Evolutionary conservation across 2,329 filamentous ascomycete species (phyloP).

Genomic region (Tolypocladium ovalisporum): DNA sequence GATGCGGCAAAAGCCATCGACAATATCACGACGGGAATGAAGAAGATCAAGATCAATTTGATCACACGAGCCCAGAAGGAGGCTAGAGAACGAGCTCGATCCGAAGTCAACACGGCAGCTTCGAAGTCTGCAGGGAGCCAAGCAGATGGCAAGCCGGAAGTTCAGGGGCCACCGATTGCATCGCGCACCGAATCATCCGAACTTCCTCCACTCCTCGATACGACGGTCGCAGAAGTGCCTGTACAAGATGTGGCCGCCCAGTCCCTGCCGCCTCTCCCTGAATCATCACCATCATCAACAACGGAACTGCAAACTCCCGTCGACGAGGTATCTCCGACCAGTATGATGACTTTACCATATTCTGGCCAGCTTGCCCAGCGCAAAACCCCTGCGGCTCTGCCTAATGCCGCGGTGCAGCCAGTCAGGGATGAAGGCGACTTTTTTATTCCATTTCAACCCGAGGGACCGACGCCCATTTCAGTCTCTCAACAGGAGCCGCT

Average conservation of each 20-base stretch:
- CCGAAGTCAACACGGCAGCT: conserved; percentile 11
- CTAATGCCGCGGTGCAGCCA: conserved; percentile 15
- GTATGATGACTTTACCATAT: conserved; percentile 9
- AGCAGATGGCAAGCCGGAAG: background rate
- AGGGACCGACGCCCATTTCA: conserved; percentile 33
- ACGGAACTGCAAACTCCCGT: conserved; percentile 14
- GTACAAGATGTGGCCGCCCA: background rate
- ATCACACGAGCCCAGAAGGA: conserved; percentile 48
- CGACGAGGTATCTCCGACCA: conserved; percentile 11
- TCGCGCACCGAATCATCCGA: background rate
- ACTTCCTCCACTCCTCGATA: background rate
- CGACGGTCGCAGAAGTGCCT: background rate
- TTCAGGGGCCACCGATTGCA: background rate
- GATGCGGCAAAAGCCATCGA: conserved; percentile 33
- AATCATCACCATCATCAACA: conserved; percentile 8
- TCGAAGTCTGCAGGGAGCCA: background rate
- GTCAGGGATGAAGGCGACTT: conserved; percentile 20
- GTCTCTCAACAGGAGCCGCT: conserved; percentile 28
- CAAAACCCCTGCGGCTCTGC: conserved; percentile 18
- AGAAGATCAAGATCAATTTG: conserved; percentile 52
- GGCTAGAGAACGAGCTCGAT: conserved; percentile 29
- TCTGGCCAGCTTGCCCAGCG: conserved; percentile 11
- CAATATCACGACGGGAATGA: conserved; percentile 46
- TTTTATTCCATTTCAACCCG: conserved; percentile 45
- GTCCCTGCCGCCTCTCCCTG: conserved; percentile 11